Conservation (phyloP, 345 rosid species). For the Sonneratia alba region DNA sequence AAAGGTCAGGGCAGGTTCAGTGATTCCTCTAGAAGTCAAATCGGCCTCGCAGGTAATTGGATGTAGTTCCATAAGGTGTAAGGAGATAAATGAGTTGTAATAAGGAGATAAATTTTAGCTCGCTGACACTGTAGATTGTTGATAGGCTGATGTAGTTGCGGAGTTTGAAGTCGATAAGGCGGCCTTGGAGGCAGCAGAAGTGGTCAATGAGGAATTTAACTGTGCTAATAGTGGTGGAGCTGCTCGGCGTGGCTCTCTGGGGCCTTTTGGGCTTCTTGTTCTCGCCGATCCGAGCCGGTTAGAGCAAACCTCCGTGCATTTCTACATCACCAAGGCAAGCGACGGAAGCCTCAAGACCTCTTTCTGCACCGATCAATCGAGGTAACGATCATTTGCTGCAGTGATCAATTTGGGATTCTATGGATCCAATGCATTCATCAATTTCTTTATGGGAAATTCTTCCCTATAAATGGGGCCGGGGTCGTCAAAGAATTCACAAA, state of each 20-base stretch:
- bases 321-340: slow-evolving; percentile 53
- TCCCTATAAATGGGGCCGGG: too few relatives aligned
- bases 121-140: neutral
- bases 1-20: slow-evolving; percentile 44
- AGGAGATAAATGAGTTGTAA: neutral
- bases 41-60: slow-evolving; percentile 55
- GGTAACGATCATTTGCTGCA: slow-evolving; percentile 34
- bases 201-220: slow-evolving; percentile 37
- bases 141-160: slow-evolving; percentile 53
- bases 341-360: slow-evolving; percentile 49
- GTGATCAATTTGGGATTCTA: too few relatives aligned
- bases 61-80: neutral
- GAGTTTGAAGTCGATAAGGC: slow-evolving; percentile 59
- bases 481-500: neutral
- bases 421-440: too few relatives aligned
- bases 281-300: slow-evolving; percentile 49
- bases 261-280: slow-evolving; percentile 83
- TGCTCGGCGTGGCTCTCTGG: slow-evolving; percentile 55
- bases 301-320: slow-evolving; percentile 84
- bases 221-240: slow-evolving; percentile 48
- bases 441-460: too few relatives aligned
- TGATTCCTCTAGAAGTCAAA: slow-evolving; percentile 48
- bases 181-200: slow-evolving; percentile 25
- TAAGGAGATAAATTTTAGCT: neutral
- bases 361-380: slow-evolving; percentile 69